phyloP scores from a whole-genome alignment of 176 grass and related monocot genomes.

The Eleusine coracana region DNA sequence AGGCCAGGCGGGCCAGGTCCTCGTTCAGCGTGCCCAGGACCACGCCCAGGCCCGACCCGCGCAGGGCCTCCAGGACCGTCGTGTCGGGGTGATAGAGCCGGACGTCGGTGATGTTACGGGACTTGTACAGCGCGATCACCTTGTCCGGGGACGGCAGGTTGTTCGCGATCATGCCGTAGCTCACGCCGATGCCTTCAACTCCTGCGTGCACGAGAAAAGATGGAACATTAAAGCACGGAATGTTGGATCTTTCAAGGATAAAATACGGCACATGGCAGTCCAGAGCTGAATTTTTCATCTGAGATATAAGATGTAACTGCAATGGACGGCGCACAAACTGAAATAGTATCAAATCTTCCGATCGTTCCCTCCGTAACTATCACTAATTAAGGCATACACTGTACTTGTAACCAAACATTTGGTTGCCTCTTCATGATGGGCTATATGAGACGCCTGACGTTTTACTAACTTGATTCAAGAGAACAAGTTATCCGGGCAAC shows the following conservation, averaged over 20 bases:
- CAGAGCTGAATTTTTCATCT: not conserved
- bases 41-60: conserved; percentile 62
- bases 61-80: conserved; percentile 59
- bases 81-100: conserved; percentile 79
- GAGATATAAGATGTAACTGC: not conserved
- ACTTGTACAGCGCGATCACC: conserved; percentile 66
- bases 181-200: conserved; percentile 70
- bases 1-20: conserved; percentile 62
- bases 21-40: conserved; percentile 85
- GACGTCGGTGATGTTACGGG: conserved; percentile 57
- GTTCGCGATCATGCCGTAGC: conserved; percentile 76
- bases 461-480: conserved; percentile 34
- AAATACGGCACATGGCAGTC: too few relatives aligned
- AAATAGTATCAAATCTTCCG: not conserved
- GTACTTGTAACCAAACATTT: not conserved
- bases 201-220: conserved; percentile 42
- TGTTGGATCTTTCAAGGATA: not conserved
- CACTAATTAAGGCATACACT: conserved; percentile 24
- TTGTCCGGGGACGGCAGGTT: conserved; percentile 80
- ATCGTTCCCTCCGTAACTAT: not conserved
- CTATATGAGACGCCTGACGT: conserved; percentile 15
- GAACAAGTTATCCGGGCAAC: not conserved
- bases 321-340: not conserved
- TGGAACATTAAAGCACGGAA: not conserved
- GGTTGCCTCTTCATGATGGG: not conserved